Evolutionary conservation across 345 rosid genomes (phyloP).

Genomic region (Angophora floribunda): DNA sequence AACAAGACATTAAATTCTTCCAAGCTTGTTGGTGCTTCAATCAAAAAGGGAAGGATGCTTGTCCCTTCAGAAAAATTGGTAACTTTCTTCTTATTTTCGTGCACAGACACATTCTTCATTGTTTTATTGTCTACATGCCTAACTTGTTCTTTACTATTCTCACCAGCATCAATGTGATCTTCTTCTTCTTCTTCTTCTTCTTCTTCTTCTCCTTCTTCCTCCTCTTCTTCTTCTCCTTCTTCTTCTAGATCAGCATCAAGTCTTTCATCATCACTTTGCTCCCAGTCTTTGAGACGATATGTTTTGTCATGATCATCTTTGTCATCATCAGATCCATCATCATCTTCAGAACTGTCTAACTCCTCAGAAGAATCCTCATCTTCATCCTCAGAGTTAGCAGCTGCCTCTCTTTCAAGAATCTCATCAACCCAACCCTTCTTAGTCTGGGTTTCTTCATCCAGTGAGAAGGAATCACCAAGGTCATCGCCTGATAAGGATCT

Average conservation of each 20-base stretch:
- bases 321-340: conserved; percentile 38
- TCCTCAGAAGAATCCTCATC: conserved; percentile 53
- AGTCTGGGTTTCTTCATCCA: conserved; percentile 39
- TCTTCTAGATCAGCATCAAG: conserved; percentile 47
- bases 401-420: conserved; percentile 57
- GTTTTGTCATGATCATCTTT: conserved; percentile 13
- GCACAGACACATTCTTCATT: conserved; percentile 15
- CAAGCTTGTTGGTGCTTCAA: conserved; percentile 63
- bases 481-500: conserved; percentile 70
- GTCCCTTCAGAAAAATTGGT: conserved; percentile 1
- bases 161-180: background rate
- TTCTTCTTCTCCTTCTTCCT: background rate
- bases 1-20: conserved; percentile 63
- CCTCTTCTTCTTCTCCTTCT: conserved; percentile 22
- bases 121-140: conserved; percentile 14
- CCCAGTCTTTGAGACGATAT: conserved; percentile 63
- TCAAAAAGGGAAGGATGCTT: conserved; percentile 52
- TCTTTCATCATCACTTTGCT: conserved; percentile 81
- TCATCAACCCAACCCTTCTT: conserved; percentile 85
- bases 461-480: conserved; percentile 82
- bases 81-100: conserved; percentile 7
- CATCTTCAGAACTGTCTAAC: conserved; percentile 36
- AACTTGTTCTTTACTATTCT: conserved; percentile 8
- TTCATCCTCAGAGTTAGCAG: conserved; percentile 39
- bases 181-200: background rate